Base-by-base conservation (phyloP, 192 early-diverging fungal species). In the Spinellus fusiger region DNA sequence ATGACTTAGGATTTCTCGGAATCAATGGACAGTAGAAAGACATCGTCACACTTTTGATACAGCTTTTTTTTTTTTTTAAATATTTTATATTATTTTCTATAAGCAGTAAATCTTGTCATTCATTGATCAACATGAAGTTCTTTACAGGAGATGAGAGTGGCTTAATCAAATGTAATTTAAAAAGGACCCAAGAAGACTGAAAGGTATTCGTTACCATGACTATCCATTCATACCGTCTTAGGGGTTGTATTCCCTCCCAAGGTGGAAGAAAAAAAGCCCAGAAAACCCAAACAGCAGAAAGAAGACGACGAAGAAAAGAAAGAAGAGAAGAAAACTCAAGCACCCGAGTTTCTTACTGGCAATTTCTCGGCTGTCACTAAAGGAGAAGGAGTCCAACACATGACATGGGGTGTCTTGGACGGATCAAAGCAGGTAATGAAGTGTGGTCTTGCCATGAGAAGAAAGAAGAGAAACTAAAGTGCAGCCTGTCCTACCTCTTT, bases 111-210 rank as follows among this genome's bases (percentile, higher is more conserved):
- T 13, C n/a, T 31, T 2, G 47, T 3, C 10, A 35, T 31, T 33
- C 16, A 53, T 34, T 31, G 9, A 7, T 15, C 28, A 60, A 52
- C 48, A 57, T 66, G 70, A 55, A 53, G 25, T 67, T 60, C 28
- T 73, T 59, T 50, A 73, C 71, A 32, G 71, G 71, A 38, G 71
- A 73, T 44, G 71, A 73, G 56, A 64, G 61, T 46, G 71, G 71
- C 22, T 59, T 73, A 52, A 53, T 73, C 27, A 73, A 73, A 68
- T 56, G 71, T 68, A 65, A 49, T 23, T 47, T 49, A 5, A 5
- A 49, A 44, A 23, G 26, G 35, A 18, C 22, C 18, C 16, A 18
- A 9, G 7, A n/a, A 7, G 18, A 26, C 28, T 38, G 48, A 16
- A 16, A 7, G 5, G 5, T 5, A 53, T 34, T 38, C 18, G 49